These are phyloP conservation scores for Candida qinlingensis DNA, from an alignment of 805 yeast species.

Conservation along the genomic window DNA sequence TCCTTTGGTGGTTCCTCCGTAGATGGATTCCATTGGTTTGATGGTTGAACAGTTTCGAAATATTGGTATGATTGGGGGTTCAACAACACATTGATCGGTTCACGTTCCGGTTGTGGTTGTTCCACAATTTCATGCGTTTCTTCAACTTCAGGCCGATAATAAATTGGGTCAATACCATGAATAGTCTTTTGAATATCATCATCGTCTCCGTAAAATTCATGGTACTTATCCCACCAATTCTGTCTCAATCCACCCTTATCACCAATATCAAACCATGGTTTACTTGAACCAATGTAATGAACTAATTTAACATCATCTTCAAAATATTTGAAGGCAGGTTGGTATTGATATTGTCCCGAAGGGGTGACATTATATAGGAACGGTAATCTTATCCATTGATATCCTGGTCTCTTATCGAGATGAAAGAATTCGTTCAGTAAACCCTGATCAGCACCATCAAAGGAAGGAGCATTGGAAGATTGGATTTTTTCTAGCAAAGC, in stretches of 20 bases:
- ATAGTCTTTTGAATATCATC: conserved; percentile 13
- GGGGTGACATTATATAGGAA: conserved; percentile 83
- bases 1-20: conserved; percentile 36
- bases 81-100: conserved; percentile 10
- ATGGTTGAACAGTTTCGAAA: conserved; percentile 16
- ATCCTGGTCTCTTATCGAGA: conserved; percentile 13
- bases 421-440: conserved; percentile 64
- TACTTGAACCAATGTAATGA: conserved; percentile 62
- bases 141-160: conserved; percentile 7
- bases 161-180: conserved; percentile 23
- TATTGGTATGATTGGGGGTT: conserved; percentile 21
- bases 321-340: conserved; percentile 63
- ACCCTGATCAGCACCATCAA: conserved; percentile 93
- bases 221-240: conserved; percentile 22
- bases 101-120: neutral
- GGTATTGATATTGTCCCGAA: conserved; percentile 60
- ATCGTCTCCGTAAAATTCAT: conserved; percentile 18
- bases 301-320: conserved; percentile 38
- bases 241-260: conserved; percentile 14
- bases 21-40: conserved; percentile 40
- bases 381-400: conserved; percentile 65
- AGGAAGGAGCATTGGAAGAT: conserved; percentile 32
- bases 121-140: neutral
- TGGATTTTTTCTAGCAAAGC: conserved; percentile 31
- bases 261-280: conserved; percentile 44